Evolutionary conservation across 805 yeast genomes (phyloP), one percentile per base, ranked within the genome.

Genomic region (Cyberlindnera amylophila): DNA sequence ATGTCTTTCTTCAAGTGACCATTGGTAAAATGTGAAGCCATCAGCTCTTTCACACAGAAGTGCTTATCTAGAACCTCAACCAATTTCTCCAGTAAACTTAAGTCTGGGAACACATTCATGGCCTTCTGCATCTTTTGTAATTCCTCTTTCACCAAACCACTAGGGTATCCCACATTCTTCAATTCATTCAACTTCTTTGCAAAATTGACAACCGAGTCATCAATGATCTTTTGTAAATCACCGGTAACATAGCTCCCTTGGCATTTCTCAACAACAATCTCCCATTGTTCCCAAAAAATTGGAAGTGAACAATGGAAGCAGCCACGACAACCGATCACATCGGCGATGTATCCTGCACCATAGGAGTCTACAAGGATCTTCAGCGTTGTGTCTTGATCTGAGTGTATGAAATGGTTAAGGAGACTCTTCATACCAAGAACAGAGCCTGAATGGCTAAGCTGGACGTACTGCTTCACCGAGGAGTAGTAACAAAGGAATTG

Each of bases 251-350:
- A 40, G n/a, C 17, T 29, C 35, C 19, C 23, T 16, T 3, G 14
- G 27, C 34, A 27, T 21, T 10, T 8, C 15, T 19, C 8, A 18
- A 40, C 6, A 6, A 40, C 11, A 3, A 9, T 4, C 11, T 26
- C 36, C 44, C 44, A 41, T 11, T 41, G 33, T 15, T 41, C 30
- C 44, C 44, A 41, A 29, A 41, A 41, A 10, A 13, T 4, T 4
- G 10, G 21, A 8, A 35, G n/a, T 11, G 32, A 12, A n/a, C 44
- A 41, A 19, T 35, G 39, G 44, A 41, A 41, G 16, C 44, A 41
- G 12, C 39, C 44, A 26, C 33, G 39, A 31, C 44, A 41, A 16
- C 29, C 10, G 9, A 23, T 12, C 7, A 15, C 17, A 4, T 15
- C 36, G 4, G 17, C 13, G 13, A 27, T 36, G 29, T 41, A 39